Evolutionary conservation across 768 basidiomycete species (phyloP).

Genomic region (Serpula lacrymans): DNA sequence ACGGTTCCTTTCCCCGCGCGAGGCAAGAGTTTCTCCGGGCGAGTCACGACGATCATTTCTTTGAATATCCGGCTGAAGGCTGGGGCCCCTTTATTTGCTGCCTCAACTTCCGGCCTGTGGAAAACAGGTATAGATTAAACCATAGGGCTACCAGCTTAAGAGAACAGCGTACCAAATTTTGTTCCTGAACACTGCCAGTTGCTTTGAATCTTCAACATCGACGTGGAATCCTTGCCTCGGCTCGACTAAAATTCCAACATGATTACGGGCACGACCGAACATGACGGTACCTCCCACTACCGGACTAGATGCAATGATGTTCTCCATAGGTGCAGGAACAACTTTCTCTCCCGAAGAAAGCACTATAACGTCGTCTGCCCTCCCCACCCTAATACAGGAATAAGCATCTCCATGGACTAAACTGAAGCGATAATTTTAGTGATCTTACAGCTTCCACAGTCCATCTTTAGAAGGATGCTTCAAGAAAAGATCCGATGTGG

Average conservation of each 20-base stretch:
- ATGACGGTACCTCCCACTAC: slow-evolving; percentile 24
- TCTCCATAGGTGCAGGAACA: slow-evolving; percentile 26
- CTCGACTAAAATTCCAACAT: slow-evolving; percentile 32
- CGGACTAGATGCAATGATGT: slow-evolving; percentile 17
- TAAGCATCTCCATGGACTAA: background rate
- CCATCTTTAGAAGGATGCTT: too few species aligned
- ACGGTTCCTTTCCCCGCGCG: slow-evolving; percentile 47
- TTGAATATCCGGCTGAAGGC: slow-evolving; percentile 44
- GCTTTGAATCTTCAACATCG: slow-evolving; percentile 18
- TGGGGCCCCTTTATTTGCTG: slow-evolving; percentile 39
- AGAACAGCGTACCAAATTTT: slow-evolving; percentile 23
- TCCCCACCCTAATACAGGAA: background rate
- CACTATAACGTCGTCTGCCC: slow-evolving; percentile 15
- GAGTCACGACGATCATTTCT: slow-evolving; percentile 48
- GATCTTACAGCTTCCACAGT: too few species aligned
- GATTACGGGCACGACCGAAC: slow-evolving; percentile 31
- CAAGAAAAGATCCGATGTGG: too few species aligned
- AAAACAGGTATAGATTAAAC: too few species aligned
- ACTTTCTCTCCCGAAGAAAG: slow-evolving; percentile 23
- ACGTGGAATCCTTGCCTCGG: slow-evolving; percentile 11
- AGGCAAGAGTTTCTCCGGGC: slow-evolving; percentile 39
- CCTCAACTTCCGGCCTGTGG: slow-evolving; percentile 35
- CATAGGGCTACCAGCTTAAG: too few species aligned
- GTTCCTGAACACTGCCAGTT: slow-evolving; percentile 27
- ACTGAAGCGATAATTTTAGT: too few species aligned